Percentiles rank a stretch among this genome's conserved stretches.
These are phyloP conservation scores for Helichrysum umbraculigerum DNA, from an alignment of 129 eudicot species.

Conservation along the genomic window DNA sequence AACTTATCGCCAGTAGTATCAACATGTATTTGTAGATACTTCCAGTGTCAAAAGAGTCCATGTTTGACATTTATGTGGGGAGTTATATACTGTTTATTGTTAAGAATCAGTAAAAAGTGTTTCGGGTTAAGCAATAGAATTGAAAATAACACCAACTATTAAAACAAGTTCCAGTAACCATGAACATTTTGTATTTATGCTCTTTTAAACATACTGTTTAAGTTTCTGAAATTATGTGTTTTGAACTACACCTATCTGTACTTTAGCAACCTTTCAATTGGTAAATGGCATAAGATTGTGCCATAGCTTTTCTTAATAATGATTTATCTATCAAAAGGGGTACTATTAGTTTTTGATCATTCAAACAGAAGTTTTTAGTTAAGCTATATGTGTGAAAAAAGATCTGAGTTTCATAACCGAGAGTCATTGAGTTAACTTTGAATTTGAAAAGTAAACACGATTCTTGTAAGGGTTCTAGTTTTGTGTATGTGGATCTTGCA, in stretches of 20 bases:
- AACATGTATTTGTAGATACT: background rate
- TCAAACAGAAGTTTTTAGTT: background rate
- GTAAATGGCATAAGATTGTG: background rate
- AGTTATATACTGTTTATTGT: background rate
- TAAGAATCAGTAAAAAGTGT: background rate
- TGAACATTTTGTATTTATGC: too few species aligned
- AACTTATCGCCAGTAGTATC: background rate
- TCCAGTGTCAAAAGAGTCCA: background rate
- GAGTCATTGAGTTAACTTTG: background rate
- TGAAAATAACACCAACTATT: too few species aligned
- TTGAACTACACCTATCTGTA: too few species aligned
- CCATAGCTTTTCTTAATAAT: background rate
- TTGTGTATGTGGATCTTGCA: slow-evolving; percentile 2
- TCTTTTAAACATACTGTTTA: too few species aligned
- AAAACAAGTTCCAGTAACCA: too few species aligned
- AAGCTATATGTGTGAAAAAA: background rate
- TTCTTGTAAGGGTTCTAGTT: background rate
- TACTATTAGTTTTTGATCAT: background rate
- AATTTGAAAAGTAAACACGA: background rate
- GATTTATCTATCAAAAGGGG: background rate
- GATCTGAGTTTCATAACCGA: background rate
- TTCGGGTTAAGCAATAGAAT: too few species aligned
- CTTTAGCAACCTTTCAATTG: background rate
- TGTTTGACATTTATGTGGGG: background rate
- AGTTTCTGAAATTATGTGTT: too few species aligned